Evolutionary conservation across 2,329 filamentous ascomycete species (phyloP).

Genomic region (Penicillium rolfsii): DNA sequence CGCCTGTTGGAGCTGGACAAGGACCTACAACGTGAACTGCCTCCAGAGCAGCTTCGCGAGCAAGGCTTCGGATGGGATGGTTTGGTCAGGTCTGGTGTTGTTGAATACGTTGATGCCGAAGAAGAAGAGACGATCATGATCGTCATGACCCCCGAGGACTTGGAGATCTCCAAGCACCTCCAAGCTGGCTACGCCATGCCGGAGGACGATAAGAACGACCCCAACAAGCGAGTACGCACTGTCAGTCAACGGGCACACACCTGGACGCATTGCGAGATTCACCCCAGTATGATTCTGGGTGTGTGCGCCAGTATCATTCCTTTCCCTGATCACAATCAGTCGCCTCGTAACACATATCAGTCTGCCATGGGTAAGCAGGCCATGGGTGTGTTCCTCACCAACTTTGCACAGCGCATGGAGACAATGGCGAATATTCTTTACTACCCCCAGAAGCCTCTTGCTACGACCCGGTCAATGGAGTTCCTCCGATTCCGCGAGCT

Average conservation of each 20-base stretch:
- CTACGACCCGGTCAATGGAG: constrained; percentile 96
- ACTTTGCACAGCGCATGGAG: constrained; percentile 96
- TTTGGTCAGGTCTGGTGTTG: constrained; percentile 78
- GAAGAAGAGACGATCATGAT: constrained; percentile 99
- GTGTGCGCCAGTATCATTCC: constrained; percentile 99
- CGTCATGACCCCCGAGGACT: constrained; percentile 95
- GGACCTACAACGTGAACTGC: constrained; percentile 63
- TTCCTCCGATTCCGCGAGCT: constrained; percentile 97
- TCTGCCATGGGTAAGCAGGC: constrained; percentile 99
- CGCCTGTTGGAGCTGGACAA: constrained; percentile 74
- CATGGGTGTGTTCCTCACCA: constrained; percentile 98
- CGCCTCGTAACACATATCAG: constrained; percentile 97
- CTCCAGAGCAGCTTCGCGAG: constrained; percentile 60
- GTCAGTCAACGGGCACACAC: constrained; percentile 85
- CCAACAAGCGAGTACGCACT: constrained; percentile 83
- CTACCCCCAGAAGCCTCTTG: constrained; percentile 96
- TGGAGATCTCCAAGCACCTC: constrained; percentile 74
- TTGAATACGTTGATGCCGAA: constrained; percentile 96
- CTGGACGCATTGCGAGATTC: constrained; percentile 98
- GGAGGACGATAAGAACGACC: constrained; percentile 68
- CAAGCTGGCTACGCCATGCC: constrained; percentile 66
- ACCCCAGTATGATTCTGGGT: constrained; percentile 97
- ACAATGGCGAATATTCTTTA: constrained; percentile 99
- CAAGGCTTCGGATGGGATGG: constrained; percentile 85
- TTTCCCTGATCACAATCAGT: constrained; percentile 98